phyloP scores from a whole-genome alignment of 495 filamentous ascomycete species.

The Peziza echinospora region DNA sequence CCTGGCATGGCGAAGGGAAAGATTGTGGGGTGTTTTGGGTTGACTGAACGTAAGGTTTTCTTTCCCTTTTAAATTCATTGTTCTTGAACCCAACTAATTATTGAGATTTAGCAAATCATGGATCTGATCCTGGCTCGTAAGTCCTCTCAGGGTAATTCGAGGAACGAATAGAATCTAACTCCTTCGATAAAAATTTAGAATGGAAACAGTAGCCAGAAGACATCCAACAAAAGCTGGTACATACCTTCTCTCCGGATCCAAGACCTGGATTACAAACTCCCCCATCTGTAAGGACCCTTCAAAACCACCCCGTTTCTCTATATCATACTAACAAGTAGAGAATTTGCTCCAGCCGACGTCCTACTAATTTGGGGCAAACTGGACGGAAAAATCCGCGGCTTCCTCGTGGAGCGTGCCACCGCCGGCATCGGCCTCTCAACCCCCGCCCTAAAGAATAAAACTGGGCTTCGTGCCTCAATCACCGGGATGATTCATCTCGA shows the following conservation, averaged over 20 bases:
- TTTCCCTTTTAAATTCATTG: neutral
- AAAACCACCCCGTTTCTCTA: neutral
- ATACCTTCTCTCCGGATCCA: constrained; percentile 58
- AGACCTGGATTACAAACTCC: constrained; percentile 98
- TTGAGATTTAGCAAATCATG: constrained; percentile 48
- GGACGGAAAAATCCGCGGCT: constrained; percentile 87
- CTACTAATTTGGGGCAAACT: constrained; percentile 89
- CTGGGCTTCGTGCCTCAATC: constrained; percentile 72
- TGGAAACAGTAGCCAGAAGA: constrained; percentile 73
- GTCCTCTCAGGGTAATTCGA: too few relatives aligned
- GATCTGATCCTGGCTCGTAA: constrained; percentile 70
- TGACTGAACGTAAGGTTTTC: constrained; percentile 46
- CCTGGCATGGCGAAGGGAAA: constrained; percentile 72
- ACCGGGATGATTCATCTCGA: constrained; percentile 97
- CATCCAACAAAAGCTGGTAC: constrained; percentile 78
- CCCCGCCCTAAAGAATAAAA: constrained; percentile 86
- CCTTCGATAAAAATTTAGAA: too few relatives aligned
- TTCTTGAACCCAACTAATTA: constrained; percentile 1
- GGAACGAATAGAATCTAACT: too few relatives aligned
- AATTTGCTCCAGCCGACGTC: constrained; percentile 35
- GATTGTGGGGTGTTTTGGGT: constrained; percentile 71
- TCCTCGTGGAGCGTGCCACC: constrained; percentile 59
- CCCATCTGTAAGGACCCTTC: constrained; percentile 35
- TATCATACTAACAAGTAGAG: neutral
- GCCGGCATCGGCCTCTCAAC: constrained; percentile 79